Evolutionary conservation across 305 asterid species (phyloP), one percentile per base, ranked within the genome.

Genomic region (Stenogyne calaminthoides): DNA sequence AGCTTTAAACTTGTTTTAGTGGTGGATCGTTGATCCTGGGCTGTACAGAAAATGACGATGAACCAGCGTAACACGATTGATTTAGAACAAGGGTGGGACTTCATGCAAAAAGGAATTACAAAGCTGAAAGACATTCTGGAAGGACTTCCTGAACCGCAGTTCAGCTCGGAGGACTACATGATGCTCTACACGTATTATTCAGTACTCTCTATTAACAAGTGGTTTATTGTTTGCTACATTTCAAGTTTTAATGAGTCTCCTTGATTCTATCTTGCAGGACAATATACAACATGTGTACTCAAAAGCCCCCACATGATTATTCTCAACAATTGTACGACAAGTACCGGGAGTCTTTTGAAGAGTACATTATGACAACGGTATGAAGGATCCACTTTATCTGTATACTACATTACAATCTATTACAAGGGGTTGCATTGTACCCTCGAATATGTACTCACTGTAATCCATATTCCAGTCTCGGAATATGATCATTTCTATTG

Each of bases 251-350:
- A 60, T 32, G 70, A 74, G 67, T 60, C 75, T 61, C 80, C 66
- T 77, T 81, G 70, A 76, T 73, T 80, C 25, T 74, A 32, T 44
- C 71, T 62, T 66, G 57, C 87, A 91, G 97, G 78, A 88, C 96
- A 54, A 85, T 88, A 74, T 92, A 92, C 80, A 85, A 90, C 79
- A 90, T 92, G 98, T 90, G 98, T 77, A 87, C 94, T 18, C 94
- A 87, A 75, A 88, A 83, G 78, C 91, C 96, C 47, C 96, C 97
- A 7, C 87, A 92, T 78, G 98, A 90, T 81, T 89, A 90, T 79
- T 90, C 96, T 47, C 97, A 90, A 77, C 95, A 84, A 77, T 63
- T 92, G 77, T 92, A 92, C 81, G 91, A 90, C 76, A 92, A 88
- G 75, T 87, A 92, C 69, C 77, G 77, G 46, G 96, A 90, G 71